phyloP scores from a whole-genome alignment of 2,329 filamentous ascomycete species.

The Thermochaetoides dissita region DNA sequence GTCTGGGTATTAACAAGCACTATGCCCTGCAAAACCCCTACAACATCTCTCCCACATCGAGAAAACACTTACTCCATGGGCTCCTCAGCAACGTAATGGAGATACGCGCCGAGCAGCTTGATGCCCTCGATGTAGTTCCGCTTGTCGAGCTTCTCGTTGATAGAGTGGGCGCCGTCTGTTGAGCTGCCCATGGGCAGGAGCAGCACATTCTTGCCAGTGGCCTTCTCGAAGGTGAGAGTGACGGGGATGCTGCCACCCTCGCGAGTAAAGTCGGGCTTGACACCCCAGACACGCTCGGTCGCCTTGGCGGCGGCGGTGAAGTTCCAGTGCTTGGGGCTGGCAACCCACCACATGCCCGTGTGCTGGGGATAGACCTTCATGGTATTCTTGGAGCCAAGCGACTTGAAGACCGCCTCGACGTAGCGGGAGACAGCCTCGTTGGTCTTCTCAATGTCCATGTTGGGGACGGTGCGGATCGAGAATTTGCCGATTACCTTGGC shows the following conservation, averaged over 20 bases:
- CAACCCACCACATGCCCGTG: slow-evolving; percentile 97
- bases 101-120: slow-evolving; percentile 85
- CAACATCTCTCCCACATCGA: no score
- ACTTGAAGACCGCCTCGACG: slow-evolving; percentile 70
- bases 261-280: slow-evolving; percentile 85
- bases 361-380: slow-evolving; percentile 72
- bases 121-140: slow-evolving; percentile 97
- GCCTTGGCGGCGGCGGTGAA: slow-evolving; percentile 89
- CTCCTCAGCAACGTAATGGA: slow-evolving; percentile 93
- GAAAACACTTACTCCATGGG: slow-evolving; percentile 28
- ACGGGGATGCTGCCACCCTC: slow-evolving; percentile 97
- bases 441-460: slow-evolving; percentile 90
- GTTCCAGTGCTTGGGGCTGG: slow-evolving; percentile 97
- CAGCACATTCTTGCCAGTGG: slow-evolving; percentile 93
- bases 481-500: slow-evolving; percentile 98
- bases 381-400: slow-evolving; percentile 84
- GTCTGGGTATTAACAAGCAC: no score
- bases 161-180: slow-evolving; percentile 90
- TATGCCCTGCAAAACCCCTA: no score
- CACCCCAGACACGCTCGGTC: slow-evolving; percentile 87
- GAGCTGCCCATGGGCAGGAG: slow-evolving; percentile 94
- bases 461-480: slow-evolving; percentile 89
- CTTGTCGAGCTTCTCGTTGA: slow-evolving; percentile 97
- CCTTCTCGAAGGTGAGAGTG: slow-evolving; percentile 92
- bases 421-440: slow-evolving; percentile 75